phyloP scores from a whole-genome alignment of 768 basidiomycete genomes.

The Suillus sp. region DNA sequence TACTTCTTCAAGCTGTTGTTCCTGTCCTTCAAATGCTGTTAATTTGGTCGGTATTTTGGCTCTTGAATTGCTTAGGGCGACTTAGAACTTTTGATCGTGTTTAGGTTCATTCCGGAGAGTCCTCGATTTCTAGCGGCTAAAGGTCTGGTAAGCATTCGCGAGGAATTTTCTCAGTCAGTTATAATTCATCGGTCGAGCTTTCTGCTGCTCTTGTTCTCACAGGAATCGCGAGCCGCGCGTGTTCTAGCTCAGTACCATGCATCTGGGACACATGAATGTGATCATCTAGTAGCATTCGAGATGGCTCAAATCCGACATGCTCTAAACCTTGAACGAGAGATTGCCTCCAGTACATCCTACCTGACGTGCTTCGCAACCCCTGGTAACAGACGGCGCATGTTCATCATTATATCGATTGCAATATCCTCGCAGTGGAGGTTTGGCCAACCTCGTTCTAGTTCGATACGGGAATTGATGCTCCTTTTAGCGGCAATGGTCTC shows the following conservation, averaged over 20 bases:
- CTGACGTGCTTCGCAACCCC: conserved; percentile 56
- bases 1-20: conserved; percentile 59
- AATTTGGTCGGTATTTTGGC: conserved; percentile 45
- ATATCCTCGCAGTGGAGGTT: conserved; percentile 78
- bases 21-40: conserved; percentile 57
- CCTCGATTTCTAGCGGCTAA: conserved; percentile 67
- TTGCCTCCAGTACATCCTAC: conserved; percentile 50
- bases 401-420: conserved; percentile 65
- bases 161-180: background rate
- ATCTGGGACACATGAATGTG: conserved; percentile 55
- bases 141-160: conserved; percentile 46
- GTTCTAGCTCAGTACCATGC: conserved; percentile 77
- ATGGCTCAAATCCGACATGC: conserved; percentile 74
- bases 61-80: background rate
- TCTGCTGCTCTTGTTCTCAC: background rate
- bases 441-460: conserved; percentile 14
- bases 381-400: conserved; percentile 71
- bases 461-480: background rate
- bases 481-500: conserved; percentile 60
- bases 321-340: conserved; percentile 61
- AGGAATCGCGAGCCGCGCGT: conserved; percentile 59
- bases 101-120: conserved; percentile 68
- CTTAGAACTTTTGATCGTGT: background rate
- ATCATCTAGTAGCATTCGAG: conserved; percentile 53
- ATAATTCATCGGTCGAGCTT: background rate